A percentile compares a stretch with the other conserved stretches of the same genome.
Evolutionary conservation across 169 alveolate species (phyloP).

Genomic region (Eimeria brunetti): DNA sequence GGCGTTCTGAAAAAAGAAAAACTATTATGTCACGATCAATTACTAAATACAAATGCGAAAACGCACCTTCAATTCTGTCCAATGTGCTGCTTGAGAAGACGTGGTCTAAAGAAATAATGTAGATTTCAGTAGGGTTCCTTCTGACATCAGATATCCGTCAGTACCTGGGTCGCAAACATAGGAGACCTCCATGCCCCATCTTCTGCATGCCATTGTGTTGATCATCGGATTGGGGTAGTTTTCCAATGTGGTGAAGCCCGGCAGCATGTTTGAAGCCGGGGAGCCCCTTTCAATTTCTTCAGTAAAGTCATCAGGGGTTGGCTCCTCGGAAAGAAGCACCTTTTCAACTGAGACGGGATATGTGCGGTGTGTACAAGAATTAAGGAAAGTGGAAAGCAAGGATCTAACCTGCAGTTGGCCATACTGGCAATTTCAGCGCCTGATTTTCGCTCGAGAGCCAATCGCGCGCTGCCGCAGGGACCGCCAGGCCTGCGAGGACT

Average conservation of each 20-base stretch:
- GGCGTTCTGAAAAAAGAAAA: conserved; percentile 44
- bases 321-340: conserved; percentile 65
- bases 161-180: conserved; percentile 82
- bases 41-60: background rate
- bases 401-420: conserved; percentile 52
- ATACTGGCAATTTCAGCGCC: conserved; percentile 62
- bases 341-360: conserved; percentile 41
- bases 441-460: conserved; percentile 69
- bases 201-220: conserved; percentile 77
- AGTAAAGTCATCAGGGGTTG: conserved; percentile 78
- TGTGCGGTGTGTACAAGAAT: background rate
- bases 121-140: background rate
- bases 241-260: conserved; percentile 69
- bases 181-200: conserved; percentile 77
- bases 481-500: conserved; percentile 68
- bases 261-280: conserved; percentile 3
- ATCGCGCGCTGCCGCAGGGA: conserved; percentile 63
- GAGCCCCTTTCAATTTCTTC: conserved; percentile 49
- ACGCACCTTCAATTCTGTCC: conserved; percentile 77
- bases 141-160: background rate
- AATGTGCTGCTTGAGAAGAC: conserved; percentile 61
- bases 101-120: conserved; percentile 15
- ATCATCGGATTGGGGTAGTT: conserved; percentile 81
- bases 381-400: background rate
- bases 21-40: background rate